Evolutionary conservation across 1,284 basidiomycete species (phyloP).

Genomic region (Hortiboletus rubellus): DNA sequence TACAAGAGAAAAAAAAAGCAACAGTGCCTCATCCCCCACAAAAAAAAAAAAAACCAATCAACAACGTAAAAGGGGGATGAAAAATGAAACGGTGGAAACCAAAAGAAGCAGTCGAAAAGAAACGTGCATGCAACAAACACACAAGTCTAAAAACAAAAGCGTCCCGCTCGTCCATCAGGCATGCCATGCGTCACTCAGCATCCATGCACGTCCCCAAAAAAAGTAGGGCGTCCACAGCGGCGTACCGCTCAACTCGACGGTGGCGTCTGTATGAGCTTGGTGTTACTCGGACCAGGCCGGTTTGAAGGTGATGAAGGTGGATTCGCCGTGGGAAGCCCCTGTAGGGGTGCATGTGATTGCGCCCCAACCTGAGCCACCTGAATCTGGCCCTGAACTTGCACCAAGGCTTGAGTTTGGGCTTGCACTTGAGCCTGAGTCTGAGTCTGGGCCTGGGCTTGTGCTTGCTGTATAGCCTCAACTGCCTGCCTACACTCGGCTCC

Average conservation of each 20-base stretch:
- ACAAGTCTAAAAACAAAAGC: constrained; percentile 22
- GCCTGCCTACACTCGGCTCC: constrained; percentile 69
- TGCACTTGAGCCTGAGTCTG: constrained; percentile 15
- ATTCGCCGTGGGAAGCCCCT: constrained; percentile 23
- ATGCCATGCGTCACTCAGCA: constrained; percentile 8
- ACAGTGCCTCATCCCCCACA: constrained; percentile 16
- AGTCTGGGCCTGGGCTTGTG: constrained; percentile 31
- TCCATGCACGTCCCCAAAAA: constrained; percentile 20
- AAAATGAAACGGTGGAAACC: neutral
- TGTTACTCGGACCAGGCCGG: constrained; percentile 25
- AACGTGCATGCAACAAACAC: constrained; percentile 8
- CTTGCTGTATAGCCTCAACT: constrained; percentile 39
- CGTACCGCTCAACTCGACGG: constrained; percentile 18
- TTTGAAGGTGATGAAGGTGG: constrained; percentile 19
- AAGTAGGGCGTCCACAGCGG: neutral
- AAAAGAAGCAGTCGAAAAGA: constrained; percentile 4
- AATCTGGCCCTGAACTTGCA: constrained; percentile 19
- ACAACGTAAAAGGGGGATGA: neutral
- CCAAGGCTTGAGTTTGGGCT: constrained; percentile 13
- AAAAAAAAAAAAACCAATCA: neutral
- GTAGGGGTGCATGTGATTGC: constrained; percentile 24
- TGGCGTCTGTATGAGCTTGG: constrained; percentile 19
- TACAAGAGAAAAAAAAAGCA: constrained; percentile 6
- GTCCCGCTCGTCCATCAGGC: constrained; percentile 25
- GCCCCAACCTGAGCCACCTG: constrained; percentile 20